Percentiles rank a stretch among this genome's conserved stretches.
Conservation (phyloP, 2,329 filamentous ascomycete genomes). For the Chrysoporthe austroafricana region DNA sequence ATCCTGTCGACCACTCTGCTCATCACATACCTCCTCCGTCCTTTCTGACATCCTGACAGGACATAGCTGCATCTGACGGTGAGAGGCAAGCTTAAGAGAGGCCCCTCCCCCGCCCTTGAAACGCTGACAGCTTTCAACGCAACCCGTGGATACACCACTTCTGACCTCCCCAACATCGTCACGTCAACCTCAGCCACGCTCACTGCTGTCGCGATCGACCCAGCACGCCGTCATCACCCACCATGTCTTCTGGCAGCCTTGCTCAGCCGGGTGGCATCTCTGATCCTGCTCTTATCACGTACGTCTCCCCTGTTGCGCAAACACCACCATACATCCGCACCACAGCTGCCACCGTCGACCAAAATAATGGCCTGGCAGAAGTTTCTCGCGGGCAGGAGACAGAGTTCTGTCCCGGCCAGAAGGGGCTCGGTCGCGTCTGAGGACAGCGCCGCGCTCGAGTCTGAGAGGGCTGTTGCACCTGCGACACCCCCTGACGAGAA, state of each 20-base stretch:
- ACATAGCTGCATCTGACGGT: not conserved
- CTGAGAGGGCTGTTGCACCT: not conserved
- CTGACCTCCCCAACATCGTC: constrained; percentile 1
- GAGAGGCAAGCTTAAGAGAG: not conserved
- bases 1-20: not conserved
- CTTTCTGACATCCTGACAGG: not conserved
- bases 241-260: constrained; percentile 29
- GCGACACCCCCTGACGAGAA: not conserved
- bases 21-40: not conserved
- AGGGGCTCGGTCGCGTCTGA: not conserved
- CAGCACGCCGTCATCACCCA: constrained; percentile 9
- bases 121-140: constrained; percentile 16
- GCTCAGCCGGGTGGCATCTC: constrained; percentile 60
- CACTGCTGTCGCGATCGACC: constrained; percentile 16
- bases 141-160: constrained; percentile 7
- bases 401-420: not conserved
- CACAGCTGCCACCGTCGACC: not conserved
- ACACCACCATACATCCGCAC: constrained; percentile 13
- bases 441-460: not conserved
- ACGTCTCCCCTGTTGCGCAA: constrained; percentile 34
- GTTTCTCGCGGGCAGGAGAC: constrained; percentile 10
- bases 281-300: constrained; percentile 70
- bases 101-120: constrained; percentile 8
- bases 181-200: constrained; percentile 15
- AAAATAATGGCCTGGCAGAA: constrained; percentile 9